These are phyloP conservation scores for Beauveria brongniartii DNA, from an alignment of 2,329 filamentous ascomycete species.

Conservation along the genomic window DNA sequence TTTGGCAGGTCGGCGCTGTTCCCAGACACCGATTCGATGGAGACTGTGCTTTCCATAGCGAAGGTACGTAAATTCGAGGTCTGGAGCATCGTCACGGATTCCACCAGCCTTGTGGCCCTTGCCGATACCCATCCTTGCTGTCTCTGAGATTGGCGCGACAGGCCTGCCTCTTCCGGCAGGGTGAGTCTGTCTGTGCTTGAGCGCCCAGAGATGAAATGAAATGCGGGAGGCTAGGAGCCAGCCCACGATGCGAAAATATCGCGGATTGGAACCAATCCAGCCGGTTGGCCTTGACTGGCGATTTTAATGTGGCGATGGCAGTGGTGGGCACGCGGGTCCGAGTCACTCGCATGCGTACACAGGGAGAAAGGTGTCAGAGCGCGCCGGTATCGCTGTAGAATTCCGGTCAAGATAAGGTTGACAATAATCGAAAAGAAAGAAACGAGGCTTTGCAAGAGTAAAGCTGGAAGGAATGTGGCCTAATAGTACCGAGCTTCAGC, in stretches of 20 bases:
- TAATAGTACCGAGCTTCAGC: neutral
- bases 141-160: neutral
- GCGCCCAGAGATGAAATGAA: neutral
- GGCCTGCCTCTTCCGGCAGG: neutral
- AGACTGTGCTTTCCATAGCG: conserved; percentile 32
- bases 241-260: neutral
- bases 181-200: neutral
- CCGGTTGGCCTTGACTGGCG: neutral
- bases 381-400: neutral
- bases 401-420: no score
- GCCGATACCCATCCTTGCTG: conserved; percentile 1
- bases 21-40: conserved; percentile 40
- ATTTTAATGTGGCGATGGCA: neutral
- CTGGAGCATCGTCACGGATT: conserved; percentile 13
- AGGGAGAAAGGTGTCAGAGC: neutral
- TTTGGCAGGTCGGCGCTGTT: conserved; percentile 18
- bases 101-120: conserved; percentile 8
- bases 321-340: conserved; percentile 2
- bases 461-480: neutral
- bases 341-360: neutral
- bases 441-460: neutral
- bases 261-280: neutral
- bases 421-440: neutral
- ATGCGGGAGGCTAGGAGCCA: neutral
- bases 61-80: conserved; percentile 24